A percentile compares a stretch with the other conserved stretches of the same genome.
Evolutionary conservation across 2,329 filamentous ascomycete species (phyloP).

Genomic region (Cordyceps cicadae): DNA sequence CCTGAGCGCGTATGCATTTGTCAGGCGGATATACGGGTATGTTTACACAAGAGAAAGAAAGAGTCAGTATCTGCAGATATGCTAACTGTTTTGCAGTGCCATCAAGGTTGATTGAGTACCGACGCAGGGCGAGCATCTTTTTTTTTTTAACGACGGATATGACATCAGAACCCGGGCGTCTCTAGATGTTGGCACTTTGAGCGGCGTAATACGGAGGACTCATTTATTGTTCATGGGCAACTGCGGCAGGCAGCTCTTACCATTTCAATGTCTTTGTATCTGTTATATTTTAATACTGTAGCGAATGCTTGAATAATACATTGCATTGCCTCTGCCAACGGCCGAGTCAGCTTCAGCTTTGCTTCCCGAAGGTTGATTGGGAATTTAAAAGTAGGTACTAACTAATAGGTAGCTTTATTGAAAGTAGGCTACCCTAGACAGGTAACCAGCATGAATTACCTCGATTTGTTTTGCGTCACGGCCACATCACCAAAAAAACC

Average conservation of each 20-base stretch:
- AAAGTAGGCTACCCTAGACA: too few relatives aligned
- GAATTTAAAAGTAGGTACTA: too few relatives aligned
- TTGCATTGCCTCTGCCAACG: background rate
- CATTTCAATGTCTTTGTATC: background rate
- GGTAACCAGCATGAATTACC: too few relatives aligned
- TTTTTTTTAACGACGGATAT: conserved; percentile 4
- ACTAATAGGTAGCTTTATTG: too few relatives aligned
- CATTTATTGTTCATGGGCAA: background rate
- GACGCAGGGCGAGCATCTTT: background rate
- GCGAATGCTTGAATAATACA: background rate
- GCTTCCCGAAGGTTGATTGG: background rate
- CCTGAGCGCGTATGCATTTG: conserved; percentile 74
- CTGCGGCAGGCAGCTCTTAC: background rate
- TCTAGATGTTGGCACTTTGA: background rate
- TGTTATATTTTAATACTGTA: background rate
- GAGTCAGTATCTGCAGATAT: conserved; percentile 10
- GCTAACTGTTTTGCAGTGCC: conserved; percentile 28
- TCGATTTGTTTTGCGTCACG: too few relatives aligned
- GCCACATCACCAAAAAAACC: background rate
- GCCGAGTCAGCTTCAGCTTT: background rate
- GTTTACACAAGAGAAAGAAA: background rate
- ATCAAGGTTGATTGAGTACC: conserved; percentile 41
- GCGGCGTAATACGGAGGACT: conserved; percentile 1
- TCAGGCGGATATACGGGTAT: conserved; percentile 64
- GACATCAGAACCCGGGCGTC: background rate